Percentiles rank a stretch among this genome's conserved stretches.
phyloP scores from a whole-genome alignment of 139 green algal genomes.

The Ulvella scutata region DNA sequence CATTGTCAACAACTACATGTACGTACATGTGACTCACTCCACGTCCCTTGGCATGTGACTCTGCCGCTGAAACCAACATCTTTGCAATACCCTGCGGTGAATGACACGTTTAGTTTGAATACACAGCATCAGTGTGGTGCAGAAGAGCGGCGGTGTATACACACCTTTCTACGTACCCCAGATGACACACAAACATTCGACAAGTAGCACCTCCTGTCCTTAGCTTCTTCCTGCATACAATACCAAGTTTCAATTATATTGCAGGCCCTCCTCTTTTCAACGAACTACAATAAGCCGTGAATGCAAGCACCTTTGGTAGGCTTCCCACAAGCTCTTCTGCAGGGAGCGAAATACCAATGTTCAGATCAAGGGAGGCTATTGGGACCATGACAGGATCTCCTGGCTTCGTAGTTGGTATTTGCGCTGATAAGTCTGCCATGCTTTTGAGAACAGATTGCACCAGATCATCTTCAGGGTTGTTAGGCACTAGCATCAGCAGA shows the following conservation, averaged over 20 bases:
- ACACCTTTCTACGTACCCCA: slow-evolving; percentile 21
- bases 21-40: slow-evolving; percentile 43
- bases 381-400: slow-evolving; percentile 16
- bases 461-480: not conserved
- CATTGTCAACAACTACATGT: slow-evolving; percentile 47
- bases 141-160: not conserved
- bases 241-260: too few relatives aligned
- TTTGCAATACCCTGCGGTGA: slow-evolving; percentile 14
- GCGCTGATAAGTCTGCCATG: not conserved
- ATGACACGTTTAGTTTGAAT: not conserved
- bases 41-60: not conserved
- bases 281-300: too few relatives aligned
- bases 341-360: slow-evolving; percentile 42
- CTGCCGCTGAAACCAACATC: slow-evolving; percentile 12
- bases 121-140: not conserved
- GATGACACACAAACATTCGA: slow-evolving; percentile 57
- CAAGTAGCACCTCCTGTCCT: slow-evolving; percentile 39
- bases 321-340: slow-evolving; percentile 51
- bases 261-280: too few relatives aligned
- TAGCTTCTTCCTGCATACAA: not conserved
- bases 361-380: slow-evolving; percentile 59
- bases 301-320: slow-evolving; percentile 14
- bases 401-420: not conserved
- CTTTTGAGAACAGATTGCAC: not conserved
- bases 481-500: not conserved